phyloP scores from a whole-genome alignment of 1,139 yeast genomes.

The Pichia sp. region DNA sequence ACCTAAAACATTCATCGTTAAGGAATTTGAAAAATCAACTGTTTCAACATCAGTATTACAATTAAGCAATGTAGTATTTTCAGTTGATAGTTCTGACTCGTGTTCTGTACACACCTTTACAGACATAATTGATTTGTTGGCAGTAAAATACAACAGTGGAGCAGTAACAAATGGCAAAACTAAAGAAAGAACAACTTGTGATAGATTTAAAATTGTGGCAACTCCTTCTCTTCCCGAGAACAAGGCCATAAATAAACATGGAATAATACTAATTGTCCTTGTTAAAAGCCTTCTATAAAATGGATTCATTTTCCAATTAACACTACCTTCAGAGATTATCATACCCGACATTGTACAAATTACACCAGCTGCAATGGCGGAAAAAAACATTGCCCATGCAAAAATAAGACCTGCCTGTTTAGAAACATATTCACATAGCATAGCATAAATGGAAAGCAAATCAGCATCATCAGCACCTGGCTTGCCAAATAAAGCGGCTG shows the following conservation, averaged over 20 bases:
- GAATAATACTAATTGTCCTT: slow-evolving; percentile 64
- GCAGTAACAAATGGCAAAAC: slow-evolving; percentile 78
- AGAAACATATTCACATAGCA: slow-evolving; percentile 54
- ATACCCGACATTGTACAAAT: slow-evolving; percentile 82
- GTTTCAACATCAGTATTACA: slow-evolving; percentile 10
- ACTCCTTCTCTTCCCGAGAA: slow-evolving; percentile 67
- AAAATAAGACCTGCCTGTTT: slow-evolving; percentile 68
- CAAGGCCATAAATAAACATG: slow-evolving; percentile 58
- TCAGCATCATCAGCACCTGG: slow-evolving; percentile 67
- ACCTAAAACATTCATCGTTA: slow-evolving; percentile 47
- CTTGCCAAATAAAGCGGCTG: slow-evolving; percentile 56
- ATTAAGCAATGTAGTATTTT: slow-evolving; percentile 9
- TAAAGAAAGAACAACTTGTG: slow-evolving; percentile 68
- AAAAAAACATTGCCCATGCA: slow-evolving; percentile 66
- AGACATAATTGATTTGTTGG: slow-evolving; percentile 60
- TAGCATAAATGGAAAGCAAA: slow-evolving; percentile 62
- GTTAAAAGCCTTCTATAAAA: slow-evolving; percentile 68
- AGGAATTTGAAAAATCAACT: slow-evolving; percentile 65
- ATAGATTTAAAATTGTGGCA: slow-evolving; percentile 61
- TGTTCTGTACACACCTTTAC: slow-evolving; percentile 30
- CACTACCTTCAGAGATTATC: slow-evolving; percentile 73
- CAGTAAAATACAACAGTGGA: slow-evolving; percentile 80
- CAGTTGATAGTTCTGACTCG: slow-evolving; percentile 1
- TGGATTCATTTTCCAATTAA: slow-evolving; percentile 66
- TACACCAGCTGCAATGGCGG: slow-evolving; percentile 78